A percentile compares a stretch with the other conserved stretches of the same genome.
These are phyloP conservation scores for Trichosanthes cucumerina DNA, from an alignment of 306 rosid genomes.

Conservation along the genomic window DNA sequence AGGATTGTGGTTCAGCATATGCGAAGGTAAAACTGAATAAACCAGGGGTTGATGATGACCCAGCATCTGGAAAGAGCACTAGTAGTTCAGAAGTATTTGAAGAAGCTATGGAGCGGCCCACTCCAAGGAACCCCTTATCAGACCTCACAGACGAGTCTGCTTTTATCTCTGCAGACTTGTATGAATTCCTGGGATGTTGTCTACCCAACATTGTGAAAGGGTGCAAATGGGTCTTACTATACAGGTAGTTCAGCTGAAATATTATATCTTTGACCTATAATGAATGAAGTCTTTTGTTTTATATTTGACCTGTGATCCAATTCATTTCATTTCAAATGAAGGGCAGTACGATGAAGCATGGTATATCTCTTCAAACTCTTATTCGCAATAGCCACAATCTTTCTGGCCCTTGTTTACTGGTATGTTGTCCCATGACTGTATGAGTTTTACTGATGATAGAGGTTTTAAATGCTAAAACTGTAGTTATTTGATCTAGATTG, in stretches of 20 bases:
- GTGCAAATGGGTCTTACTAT: slow-evolving; percentile 75
- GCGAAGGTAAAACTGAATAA: slow-evolving; percentile 25
- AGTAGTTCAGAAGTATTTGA: slow-evolving; percentile 63
- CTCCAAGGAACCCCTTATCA: slow-evolving; percentile 30
- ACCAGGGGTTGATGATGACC: slow-evolving; percentile 32
- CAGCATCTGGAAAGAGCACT: slow-evolving; percentile 35
- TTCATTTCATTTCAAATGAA: slow-evolving; percentile 56
- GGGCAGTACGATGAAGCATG: slow-evolving; percentile 98
- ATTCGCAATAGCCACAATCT: slow-evolving; percentile 80
- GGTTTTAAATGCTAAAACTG: neutral
- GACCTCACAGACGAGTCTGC: slow-evolving; percentile 56
- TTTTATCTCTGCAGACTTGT: slow-evolving; percentile 59
- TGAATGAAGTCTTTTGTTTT: slow-evolving; percentile 8
- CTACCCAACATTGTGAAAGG: slow-evolving; percentile 96
- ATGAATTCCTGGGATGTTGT: slow-evolving; percentile 62
- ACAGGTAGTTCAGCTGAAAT: slow-evolving; percentile 54
- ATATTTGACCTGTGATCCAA: slow-evolving; percentile 35
- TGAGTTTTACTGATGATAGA: neutral
- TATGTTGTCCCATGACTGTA: slow-evolving; percentile 17
- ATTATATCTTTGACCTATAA: slow-evolving; percentile 3
- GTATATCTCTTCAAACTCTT: slow-evolving; percentile 92
- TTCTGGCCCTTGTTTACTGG: slow-evolving; percentile 87
- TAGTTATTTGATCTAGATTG: slow-evolving; percentile 42
- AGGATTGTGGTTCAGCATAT: slow-evolving; percentile 19
- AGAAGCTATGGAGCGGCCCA: slow-evolving; percentile 49